Percentiles rank a stretch among this genome's conserved stretches.
These are phyloP conservation scores for Ochetophila trinervis DNA, from an alignment of 306 rosid genomes.

Conservation along the genomic window DNA sequence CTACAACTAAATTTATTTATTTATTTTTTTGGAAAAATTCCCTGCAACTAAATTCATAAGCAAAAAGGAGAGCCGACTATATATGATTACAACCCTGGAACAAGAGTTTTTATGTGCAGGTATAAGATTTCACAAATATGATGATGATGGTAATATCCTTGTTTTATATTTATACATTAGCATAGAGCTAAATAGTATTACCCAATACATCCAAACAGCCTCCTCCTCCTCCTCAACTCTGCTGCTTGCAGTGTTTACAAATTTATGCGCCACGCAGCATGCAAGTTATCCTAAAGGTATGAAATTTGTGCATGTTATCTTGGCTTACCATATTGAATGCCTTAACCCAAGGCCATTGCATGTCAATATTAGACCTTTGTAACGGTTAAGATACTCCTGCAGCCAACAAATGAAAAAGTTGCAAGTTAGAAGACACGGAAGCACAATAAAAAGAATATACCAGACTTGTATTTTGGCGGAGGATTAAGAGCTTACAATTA, in stretches of 20 bases:
- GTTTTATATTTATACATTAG: constrained; percentile 16
- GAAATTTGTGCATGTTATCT: constrained; percentile 5
- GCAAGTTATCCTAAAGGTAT: constrained; percentile 41
- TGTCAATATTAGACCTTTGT: constrained; percentile 95
- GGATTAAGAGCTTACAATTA: constrained; percentile 57
- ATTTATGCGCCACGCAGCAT: constrained; percentile 21
- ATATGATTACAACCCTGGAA: constrained; percentile 28
- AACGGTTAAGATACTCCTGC: constrained; percentile 92
- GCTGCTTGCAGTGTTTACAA: constrained; percentile 34
- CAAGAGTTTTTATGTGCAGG: constrained; percentile 11
- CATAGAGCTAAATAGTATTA: constrained; percentile 3
- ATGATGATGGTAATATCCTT: constrained; percentile 8
- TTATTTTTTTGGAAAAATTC: no score
- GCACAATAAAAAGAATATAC: neutral
- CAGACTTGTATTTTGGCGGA: neutral
- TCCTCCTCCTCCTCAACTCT: constrained; percentile 18
- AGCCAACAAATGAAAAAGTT: constrained; percentile 2
- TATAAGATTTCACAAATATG: constrained; percentile 19
- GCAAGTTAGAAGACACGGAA: neutral
- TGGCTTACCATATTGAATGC: constrained; percentile 69
- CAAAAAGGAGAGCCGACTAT: neutral
- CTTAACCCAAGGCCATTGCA: constrained; percentile 95
- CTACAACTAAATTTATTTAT: neutral
- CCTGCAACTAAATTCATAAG: constrained; percentile 1
- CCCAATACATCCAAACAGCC: constrained; percentile 8